Evolutionary conservation across 441 rosid genomes (phyloP), one percentile per base, ranked within the genome.

Genomic region (Pelargonium fulgidum): DNA sequence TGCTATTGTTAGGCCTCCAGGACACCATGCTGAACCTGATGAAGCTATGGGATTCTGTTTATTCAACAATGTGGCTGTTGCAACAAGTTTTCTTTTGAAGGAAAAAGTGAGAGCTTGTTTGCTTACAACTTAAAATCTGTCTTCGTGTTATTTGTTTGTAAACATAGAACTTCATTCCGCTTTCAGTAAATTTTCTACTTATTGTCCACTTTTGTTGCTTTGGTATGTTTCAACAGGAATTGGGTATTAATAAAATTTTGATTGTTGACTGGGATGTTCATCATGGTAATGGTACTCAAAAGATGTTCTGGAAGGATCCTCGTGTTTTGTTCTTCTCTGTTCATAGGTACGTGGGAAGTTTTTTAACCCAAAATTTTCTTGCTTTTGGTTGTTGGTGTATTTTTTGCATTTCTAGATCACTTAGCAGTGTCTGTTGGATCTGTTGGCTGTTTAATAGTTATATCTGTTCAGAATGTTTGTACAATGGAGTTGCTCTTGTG

Each of bases 211-310:
- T 68, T 41, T 42, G 45, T 61, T 45, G 33, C 70, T 65, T 67
- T 69, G 45, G 11, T 11, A 17, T 44, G 42, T 47, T 71, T 70
- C 87, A 85, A 92, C 87, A 86, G 6, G 93, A 88, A 71, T 75
- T 93, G 77, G 89, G 91, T 72, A 61, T 92, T 68, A 90, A 86
- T 67, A 92, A 81, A 81, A 89, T 94, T 72, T 75, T 94, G 79
- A 81, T 94, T 76, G 98, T 90, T 78, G 99, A 92, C 77, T 92
- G 99, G 99, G 99, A 94, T 83, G 96, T 92, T 64, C 99, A 94
- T 80, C 98, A 94, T 20, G 99, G 99, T 68, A 94, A 94, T 73
- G 96, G 96, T 66, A 94, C 97, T 29, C 97, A 92, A 78, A 92
- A 89, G 82, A 81, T 81, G 79, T 94, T 94, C 77, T 90, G 96